A percentile compares a stretch with the other conserved stretches of the same genome.
Conservation (phyloP, 768 basidiomycete species). For the Termitomyces sp. region DNA sequence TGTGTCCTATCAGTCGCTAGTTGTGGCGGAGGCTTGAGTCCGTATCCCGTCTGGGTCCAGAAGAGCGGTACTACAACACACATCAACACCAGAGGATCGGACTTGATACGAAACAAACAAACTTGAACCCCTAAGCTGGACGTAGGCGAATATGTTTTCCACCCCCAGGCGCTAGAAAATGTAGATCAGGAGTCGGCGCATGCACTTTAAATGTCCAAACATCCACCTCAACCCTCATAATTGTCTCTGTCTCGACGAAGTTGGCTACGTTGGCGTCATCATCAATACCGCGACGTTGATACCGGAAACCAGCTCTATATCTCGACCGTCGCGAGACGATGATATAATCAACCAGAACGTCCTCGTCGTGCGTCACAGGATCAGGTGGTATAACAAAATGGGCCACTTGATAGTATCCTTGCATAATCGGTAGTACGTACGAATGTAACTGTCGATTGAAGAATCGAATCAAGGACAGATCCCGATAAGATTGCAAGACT, state of each 20-base stretch:
- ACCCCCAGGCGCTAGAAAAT: constrained; percentile 61
- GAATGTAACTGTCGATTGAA: constrained; percentile 58
- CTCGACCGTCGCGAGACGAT: constrained; percentile 84
- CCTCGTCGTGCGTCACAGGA: constrained; percentile 37
- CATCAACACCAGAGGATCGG: constrained; percentile 9
- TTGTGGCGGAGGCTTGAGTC: constrained; percentile 83
- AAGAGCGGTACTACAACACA: constrained; percentile 74
- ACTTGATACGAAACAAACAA: constrained; percentile 21
- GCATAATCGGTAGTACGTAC: constrained; percentile 88
- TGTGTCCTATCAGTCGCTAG: constrained; percentile 72
- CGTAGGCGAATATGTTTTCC: constrained; percentile 80
- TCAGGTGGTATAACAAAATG: constrained; percentile 60
- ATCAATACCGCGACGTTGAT: constrained; percentile 93
- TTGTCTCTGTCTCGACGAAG: constrained; percentile 93
- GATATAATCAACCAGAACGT: constrained; percentile 65
- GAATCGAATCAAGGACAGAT: not conserved
- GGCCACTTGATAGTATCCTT: constrained; percentile 84
- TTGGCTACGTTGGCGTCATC: constrained; percentile 93
- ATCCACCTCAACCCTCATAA: constrained; percentile 76
- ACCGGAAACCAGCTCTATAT: constrained; percentile 89
- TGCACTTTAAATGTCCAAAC: not conserved
- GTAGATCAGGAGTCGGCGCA: not conserved
- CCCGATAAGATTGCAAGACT: constrained; percentile 17
- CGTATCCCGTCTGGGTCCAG: constrained; percentile 88
- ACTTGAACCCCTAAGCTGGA: constrained; percentile 93